Base-by-base conservation (phyloP, 768 basidiomycete genomes). In the Roridomyces roridus region DNA sequence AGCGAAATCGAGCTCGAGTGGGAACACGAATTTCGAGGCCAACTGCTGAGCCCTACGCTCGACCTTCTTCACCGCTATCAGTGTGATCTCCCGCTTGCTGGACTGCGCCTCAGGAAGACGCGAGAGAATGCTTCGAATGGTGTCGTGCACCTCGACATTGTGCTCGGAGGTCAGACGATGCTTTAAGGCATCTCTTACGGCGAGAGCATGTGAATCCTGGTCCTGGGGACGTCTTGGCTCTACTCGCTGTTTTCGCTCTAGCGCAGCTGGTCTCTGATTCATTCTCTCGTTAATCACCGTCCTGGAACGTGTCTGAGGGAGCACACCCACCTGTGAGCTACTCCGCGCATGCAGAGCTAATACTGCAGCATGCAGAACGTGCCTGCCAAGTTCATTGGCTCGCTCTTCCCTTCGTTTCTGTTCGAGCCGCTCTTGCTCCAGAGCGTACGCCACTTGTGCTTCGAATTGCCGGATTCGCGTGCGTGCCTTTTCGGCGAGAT, bases 1-100 rank as follows among this genome's bases (percentile, higher is more conserved):
- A n/a, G 43, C 25, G 14, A 73, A 72, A 54, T 75, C 72, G 25
- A 75, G 67, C 29, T 66, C 64, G 1, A 57, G 42, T 9, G 75
- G 75, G 59, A 75, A 71, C 37, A 62, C 65, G 51, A 76, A 75
- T 0, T 68, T 60, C 20, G 67, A 35, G 39, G 62, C 64, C 28
- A 74, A 68, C 6, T 51, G 41, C 46, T 66, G 65, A 26, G 67
- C 59, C 29, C 71, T 65, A 12, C 66, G 60, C 24, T 56, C 51
- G 50, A 76, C 68, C 15, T 62, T 54, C 34, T 57, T 50, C 25
- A 75, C 60, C n/a, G 71, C 63, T 18, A 59, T 56, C 4, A 49
- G 28, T 12, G 54, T 6, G n/a, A n/a, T n/a, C 24, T 25, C 65
- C 56, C 18, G 47, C 55, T 29, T 54, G 62, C 18, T 59, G 60